These are phyloP conservation scores for Pleurotus djamor DNA, from an alignment of 768 basidiomycete genomes.

Conservation along the genomic window DNA sequence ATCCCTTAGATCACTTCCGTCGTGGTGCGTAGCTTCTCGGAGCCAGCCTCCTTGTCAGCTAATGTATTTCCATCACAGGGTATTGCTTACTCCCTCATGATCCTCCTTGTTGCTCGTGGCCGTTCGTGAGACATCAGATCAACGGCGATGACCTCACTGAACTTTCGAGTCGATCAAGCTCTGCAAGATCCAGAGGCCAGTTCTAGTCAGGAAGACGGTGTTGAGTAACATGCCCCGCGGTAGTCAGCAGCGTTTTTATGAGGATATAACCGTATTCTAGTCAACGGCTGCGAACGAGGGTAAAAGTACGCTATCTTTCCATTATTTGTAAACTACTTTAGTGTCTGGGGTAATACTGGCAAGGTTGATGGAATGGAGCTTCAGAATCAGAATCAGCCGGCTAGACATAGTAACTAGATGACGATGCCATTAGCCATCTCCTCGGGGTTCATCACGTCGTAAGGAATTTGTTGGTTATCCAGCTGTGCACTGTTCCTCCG, in stretches of 20 bases:
- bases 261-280: no score
- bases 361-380: no score
- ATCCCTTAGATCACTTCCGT: background rate
- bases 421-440: slow-evolving; percentile 22
- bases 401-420: slow-evolving; percentile 16
- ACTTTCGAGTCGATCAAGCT: background rate
- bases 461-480: slow-evolving; percentile 25
- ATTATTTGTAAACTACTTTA: no score
- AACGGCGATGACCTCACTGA: background rate
- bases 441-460: slow-evolving; percentile 22
- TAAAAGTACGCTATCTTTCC: no score
- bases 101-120: background rate
- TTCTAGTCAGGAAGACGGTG: no score
- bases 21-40: background rate
- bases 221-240: no score
- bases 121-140: background rate
- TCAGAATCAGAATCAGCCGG: no score
- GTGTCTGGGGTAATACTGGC: no score
- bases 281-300: no score
- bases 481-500: slow-evolving; percentile 15
- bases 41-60: background rate
- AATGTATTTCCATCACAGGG: background rate
- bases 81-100: background rate
- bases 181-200: no score
- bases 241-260: no score